These are phyloP conservation scores for Picea glauca DNA, from an alignment of 75 land plant species.

Conservation along the genomic window DNA sequence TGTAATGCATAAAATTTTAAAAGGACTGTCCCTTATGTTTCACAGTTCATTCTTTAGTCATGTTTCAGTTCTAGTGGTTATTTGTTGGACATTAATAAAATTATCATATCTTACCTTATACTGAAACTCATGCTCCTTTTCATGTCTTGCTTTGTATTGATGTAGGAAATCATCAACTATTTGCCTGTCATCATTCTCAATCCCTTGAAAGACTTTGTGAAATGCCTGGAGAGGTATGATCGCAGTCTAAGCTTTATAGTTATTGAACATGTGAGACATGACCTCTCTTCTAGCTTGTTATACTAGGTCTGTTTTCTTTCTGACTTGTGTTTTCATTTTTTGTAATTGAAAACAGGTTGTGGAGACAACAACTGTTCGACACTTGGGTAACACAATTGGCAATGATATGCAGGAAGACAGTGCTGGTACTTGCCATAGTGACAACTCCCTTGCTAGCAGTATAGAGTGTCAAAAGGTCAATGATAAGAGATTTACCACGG, in stretches of 20 bases:
- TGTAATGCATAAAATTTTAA: background rate
- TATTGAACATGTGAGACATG: no score
- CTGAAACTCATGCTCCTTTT: background rate
- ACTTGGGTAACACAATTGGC: background rate
- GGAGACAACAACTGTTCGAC: background rate
- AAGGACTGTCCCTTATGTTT: background rate
- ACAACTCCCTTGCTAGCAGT: constrained; percentile 1
- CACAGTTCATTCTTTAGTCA: background rate
- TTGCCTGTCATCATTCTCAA: background rate
- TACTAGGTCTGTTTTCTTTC: background rate
- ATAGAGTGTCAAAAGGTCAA: background rate
- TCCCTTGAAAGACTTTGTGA: background rate
- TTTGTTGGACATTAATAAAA: background rate
- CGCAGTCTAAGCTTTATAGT: no score
- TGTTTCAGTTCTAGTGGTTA: background rate
- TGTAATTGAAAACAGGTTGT: background rate
- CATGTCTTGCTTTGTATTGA: background rate
- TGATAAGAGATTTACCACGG: background rate
- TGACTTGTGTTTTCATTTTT: background rate
- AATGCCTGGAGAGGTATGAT: background rate
- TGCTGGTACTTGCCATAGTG: constrained; percentile 3
- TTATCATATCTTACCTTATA: background rate
- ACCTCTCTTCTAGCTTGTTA: background rate
- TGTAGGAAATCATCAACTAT: background rate
- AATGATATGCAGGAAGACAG: background rate